A percentile compares a stretch with the other conserved stretches of the same genome.
Conservation (phyloP, 768 basidiomycete species). For the Podaxis carcinomalis region DNA sequence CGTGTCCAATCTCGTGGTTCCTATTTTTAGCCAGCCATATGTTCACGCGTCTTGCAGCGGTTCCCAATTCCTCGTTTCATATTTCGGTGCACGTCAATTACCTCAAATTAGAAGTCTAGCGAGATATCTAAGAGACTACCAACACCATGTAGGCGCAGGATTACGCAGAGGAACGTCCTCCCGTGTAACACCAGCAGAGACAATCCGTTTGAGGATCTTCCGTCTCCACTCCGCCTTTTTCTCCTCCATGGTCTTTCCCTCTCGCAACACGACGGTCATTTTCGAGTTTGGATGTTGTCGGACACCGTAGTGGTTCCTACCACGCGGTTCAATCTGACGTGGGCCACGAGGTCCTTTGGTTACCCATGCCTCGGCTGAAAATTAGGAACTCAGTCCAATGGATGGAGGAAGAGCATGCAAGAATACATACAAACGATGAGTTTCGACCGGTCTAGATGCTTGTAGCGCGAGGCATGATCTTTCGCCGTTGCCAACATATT, state of each 20-base stretch:
- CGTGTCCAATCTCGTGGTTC: constrained; percentile 22
- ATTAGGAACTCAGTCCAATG: not conserved
- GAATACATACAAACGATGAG: constrained; percentile 69
- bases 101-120: constrained; percentile 14
- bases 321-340: constrained; percentile 75
- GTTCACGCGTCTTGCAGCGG: not conserved
- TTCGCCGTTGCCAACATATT: constrained; percentile 85
- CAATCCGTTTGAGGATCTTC: constrained; percentile 70
- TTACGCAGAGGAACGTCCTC: constrained; percentile 81
- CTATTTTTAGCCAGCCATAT: constrained; percentile 15
- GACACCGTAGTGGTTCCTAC: constrained; percentile 77
- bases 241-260: constrained; percentile 76
- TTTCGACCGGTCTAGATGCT: constrained; percentile 65
- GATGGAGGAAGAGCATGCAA: not conserved
- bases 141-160: constrained; percentile 68
- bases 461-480: constrained; percentile 76
- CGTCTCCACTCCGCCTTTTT: constrained; percentile 55
- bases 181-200: constrained; percentile 73
- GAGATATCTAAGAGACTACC: constrained; percentile 42
- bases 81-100: not conserved
- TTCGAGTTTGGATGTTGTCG: constrained; percentile 73
- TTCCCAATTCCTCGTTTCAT: too few relatives aligned
- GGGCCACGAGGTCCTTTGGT: constrained; percentile 68
- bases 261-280: constrained; percentile 71
- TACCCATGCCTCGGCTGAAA: constrained; percentile 88